Percentiles rank a stretch among this genome's conserved stretches.
These are phyloP conservation scores for Myriosclerotinia scirpicola DNA, from an alignment of 2,329 filamentous ascomycete species.

Conservation along the genomic window DNA sequence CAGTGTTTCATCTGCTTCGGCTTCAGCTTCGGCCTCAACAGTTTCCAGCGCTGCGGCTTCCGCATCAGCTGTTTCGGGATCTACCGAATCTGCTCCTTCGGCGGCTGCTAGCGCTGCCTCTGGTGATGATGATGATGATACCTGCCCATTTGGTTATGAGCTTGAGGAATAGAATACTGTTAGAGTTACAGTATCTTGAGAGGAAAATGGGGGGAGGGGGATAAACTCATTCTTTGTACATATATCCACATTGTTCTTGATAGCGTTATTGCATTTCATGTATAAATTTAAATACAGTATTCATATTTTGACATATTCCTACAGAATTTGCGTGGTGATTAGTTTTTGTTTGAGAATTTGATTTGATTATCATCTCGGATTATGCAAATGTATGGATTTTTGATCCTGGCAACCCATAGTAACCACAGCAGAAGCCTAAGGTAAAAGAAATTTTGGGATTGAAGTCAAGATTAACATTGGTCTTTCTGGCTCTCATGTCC, in stretches of 20 bases:
- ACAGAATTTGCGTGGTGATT: not conserved
- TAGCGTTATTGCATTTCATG: conserved; percentile 7
- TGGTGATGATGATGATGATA: conserved; percentile 1
- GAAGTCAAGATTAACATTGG: too few relatives aligned
- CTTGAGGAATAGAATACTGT: not conserved
- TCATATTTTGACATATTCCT: not conserved
- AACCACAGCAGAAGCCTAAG: too few relatives aligned
- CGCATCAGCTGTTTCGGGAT: too few relatives aligned
- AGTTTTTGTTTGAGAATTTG: too few relatives aligned
- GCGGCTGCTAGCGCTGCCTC: not conserved
- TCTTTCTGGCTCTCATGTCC: too few relatives aligned
- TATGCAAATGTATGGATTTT: too few relatives aligned
- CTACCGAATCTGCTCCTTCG: conserved; percentile 3
- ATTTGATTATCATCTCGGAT: too few relatives aligned
- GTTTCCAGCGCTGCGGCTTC: not conserved
- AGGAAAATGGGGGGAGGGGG: not conserved
- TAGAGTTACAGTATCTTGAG: not conserved
- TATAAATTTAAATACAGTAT: not conserved
- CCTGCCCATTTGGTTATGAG: conserved; percentile 17
- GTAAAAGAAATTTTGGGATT: too few relatives aligned
- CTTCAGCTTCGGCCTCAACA: too few relatives aligned
- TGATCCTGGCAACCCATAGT: too few relatives aligned
- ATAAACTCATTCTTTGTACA: not conserved
- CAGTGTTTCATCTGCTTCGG: not conserved
- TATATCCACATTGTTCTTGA: conserved; percentile 8